Evolutionary conservation across 441 rosid genomes (phyloP).

Genomic region (Corymbia calophylla): DNA sequence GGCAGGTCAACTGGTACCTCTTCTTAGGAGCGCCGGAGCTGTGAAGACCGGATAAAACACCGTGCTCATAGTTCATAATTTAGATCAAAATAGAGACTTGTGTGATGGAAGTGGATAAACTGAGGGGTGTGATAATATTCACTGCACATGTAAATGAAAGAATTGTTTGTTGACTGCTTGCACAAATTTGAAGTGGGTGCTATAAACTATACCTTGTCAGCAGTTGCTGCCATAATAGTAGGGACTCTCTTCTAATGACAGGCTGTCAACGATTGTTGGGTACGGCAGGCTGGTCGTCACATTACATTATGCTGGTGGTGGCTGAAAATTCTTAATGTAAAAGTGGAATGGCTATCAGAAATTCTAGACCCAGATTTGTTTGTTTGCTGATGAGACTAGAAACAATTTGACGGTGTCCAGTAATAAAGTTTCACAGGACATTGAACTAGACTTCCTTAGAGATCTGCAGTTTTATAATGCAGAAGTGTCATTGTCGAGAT

Average conservation of each 20-base stretch:
- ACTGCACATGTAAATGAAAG: neutral
- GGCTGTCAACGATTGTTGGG: neutral
- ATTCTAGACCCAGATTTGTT: neutral
- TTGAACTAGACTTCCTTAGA: neutral
- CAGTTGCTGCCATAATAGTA: neutral
- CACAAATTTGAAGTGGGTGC: neutral
- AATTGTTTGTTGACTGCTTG: neutral
- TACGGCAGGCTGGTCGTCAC: neutral
- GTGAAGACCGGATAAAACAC: neutral
- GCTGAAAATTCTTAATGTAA: neutral
- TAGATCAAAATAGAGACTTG: neutral
- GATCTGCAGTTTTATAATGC: neutral
- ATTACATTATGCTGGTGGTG: neutral
- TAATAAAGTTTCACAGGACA: neutral
- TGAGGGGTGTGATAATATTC: neutral
- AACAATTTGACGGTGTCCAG: accelerated
- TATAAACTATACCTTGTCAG: neutral
- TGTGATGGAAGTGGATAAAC: neutral
- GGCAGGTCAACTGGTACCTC: neutral
- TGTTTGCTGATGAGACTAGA: neutral
- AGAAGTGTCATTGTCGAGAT: neutral
- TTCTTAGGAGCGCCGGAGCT: neutral
- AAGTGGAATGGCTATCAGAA: neutral
- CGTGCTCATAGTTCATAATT: neutral
- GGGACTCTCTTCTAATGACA: neutral